Conservation (phyloP, 495 filamentous ascomycete species). For the Thozetella sp. region DNA sequence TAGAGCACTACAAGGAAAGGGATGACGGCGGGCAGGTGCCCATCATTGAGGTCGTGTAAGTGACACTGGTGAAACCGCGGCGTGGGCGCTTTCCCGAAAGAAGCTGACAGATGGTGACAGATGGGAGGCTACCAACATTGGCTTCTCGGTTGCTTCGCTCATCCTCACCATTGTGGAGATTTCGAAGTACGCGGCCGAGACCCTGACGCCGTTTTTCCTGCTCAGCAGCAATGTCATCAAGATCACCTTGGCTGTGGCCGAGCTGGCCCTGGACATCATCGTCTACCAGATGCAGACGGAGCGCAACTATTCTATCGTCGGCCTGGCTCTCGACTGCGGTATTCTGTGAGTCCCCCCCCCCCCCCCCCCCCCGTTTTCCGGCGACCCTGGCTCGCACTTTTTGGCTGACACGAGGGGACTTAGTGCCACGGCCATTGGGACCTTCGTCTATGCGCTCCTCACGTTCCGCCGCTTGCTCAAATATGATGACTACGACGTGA, state of each 20-base stretch:
- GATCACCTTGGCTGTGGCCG: constrained; percentile 34
- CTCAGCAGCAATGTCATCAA: constrained; percentile 45
- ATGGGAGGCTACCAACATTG: constrained; percentile 48
- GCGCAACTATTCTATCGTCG: constrained; percentile 40
- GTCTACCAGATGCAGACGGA: constrained; percentile 35
- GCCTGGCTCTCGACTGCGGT: constrained; percentile 38
- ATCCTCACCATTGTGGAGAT: constrained; percentile 40
- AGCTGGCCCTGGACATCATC: constrained; percentile 45
- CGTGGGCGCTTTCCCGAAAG: background rate
- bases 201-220: constrained; percentile 44
- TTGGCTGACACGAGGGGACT: background rate
- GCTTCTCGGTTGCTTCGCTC: constrained; percentile 39
- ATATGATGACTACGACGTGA: constrained; percentile 44
- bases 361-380: background rate
- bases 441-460: constrained; percentile 36
- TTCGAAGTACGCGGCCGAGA: constrained; percentile 38
- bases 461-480: constrained; percentile 39
- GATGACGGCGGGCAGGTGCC: constrained; percentile 32
- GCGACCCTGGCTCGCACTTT: background rate
- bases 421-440: constrained; percentile 30
- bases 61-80: background rate
- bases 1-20: constrained; percentile 35
- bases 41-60: constrained; percentile 49
- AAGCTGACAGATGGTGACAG: constrained; percentile 13
- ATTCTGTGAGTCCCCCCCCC: constrained; percentile 29